Base-by-base conservation (phyloP, 768 basidiomycete genomes). In the Pisolithus tinctorius region DNA sequence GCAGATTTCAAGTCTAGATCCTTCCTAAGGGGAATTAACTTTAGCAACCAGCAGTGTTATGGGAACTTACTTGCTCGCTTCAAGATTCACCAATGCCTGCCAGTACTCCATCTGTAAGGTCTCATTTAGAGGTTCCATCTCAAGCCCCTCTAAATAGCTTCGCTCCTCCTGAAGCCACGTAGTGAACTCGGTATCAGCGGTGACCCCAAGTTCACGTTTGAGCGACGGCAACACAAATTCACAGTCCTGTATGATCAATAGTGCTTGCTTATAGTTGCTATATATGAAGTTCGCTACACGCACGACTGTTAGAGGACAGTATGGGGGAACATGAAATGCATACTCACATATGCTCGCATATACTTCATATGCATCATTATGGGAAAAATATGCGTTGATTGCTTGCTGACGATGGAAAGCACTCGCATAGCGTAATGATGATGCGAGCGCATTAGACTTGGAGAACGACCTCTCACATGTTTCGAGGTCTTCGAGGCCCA, bases 241-340 rank as follows among this genome's bases (percentile, higher is more conserved):
- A n/a, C n/a, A 47, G 4, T 49, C 43, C 14, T 13, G 11, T 1
- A 62, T 31, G 20, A 64, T 59, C 1, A 57, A 49, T 6, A 66
- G 51, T 4, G 62, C 64, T 27, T 67, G 63, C 37, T 55, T 43
- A 20, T 67, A 68, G 54, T 68, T 64, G 30, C 61, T 55, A 30
- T 42, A 37, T 10, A 46, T n/a, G 38, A 63, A 60, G 25, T 36
- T 50, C 3, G 43, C 48, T 53, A n/a, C n/a, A n/a, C n/a, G n/a
- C n/a, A n/a, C n/a, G n/a, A n/a, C n/a, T n/a, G n/a, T n/a, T n/a
- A n/a, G 34, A 17, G 26, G 23, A 31, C 8, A 8, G 30, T 31
- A 31, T 8, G 1, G 9, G 20, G 38, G 7, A 31, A 10, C 8
- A 26, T 13, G n/a, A n/a, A n/a, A n/a, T n/a, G n/a, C n/a, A n/a